Percentiles rank a stretch among this genome's conserved stretches.
Evolutionary conservation across 2,329 filamentous ascomycete genomes (phyloP).

Genomic region (Myrmaecium sp.): DNA sequence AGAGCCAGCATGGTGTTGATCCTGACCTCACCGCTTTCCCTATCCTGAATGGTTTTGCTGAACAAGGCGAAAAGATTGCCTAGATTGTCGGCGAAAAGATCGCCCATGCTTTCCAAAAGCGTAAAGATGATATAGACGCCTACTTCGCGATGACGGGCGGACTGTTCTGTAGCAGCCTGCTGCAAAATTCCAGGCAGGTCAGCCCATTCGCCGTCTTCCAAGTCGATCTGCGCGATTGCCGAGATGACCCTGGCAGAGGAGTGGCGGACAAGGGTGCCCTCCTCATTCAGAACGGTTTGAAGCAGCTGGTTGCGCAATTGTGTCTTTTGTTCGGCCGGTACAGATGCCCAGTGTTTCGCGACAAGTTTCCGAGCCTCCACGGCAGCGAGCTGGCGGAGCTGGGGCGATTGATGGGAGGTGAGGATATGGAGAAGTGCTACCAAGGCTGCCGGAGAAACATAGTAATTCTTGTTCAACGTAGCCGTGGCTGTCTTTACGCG

Average conservation of each 20-base stretch:
- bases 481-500: constrained; percentile 74
- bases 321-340: constrained; percentile 59
- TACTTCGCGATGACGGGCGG: constrained; percentile 69
- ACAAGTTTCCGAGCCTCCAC: constrained; percentile 78
- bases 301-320: constrained; percentile 69
- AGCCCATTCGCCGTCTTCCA: constrained; percentile 71
- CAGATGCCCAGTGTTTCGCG: constrained; percentile 66
- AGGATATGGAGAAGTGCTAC: constrained; percentile 77
- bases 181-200: constrained; percentile 67
- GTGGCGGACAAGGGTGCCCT: constrained; percentile 60
- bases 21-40: constrained; percentile 78
- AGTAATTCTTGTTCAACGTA: constrained; percentile 85
- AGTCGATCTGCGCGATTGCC: constrained; percentile 69
- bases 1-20: constrained; percentile 89
- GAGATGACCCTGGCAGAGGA: constrained; percentile 78
- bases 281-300: constrained; percentile 67
- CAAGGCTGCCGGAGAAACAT: constrained; percentile 68
- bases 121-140: constrained; percentile 88
- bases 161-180: constrained; percentile 58
- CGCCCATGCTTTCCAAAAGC: constrained; percentile 73
- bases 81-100: constrained; percentile 68
- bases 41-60: constrained; percentile 71
- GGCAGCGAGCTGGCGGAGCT: constrained; percentile 75
- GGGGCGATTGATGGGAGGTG: constrained; percentile 53
- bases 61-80: constrained; percentile 69